Percentiles rank a stretch among this genome's conserved stretches.
These are phyloP conservation scores for Suaeda aralocaspica DNA, from an alignment of 148 eudicot species.

Conservation along the genomic window DNA sequence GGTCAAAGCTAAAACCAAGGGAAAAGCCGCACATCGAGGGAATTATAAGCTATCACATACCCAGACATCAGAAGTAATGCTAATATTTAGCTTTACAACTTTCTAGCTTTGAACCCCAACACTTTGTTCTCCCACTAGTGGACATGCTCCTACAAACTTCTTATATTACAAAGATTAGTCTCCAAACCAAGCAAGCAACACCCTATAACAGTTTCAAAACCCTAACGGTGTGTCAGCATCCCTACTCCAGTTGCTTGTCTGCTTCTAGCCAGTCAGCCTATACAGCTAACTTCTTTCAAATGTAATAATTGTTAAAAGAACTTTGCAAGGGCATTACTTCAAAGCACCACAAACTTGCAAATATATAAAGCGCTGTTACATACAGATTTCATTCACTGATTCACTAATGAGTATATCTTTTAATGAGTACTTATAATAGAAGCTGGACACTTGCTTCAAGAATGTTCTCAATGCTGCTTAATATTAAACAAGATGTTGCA, in stretches of 20 bases:
- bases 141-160: too few relatives aligned
- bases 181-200: neutral
- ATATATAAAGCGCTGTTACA: neutral
- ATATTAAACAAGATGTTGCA: neutral
- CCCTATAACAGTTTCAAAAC: too few relatives aligned
- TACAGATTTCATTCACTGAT: neutral
- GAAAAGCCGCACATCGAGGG: neutral
- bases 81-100: neutral
- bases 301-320: neutral
- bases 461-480: neutral
- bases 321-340: neutral
- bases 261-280: neutral
- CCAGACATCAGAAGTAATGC: neutral
- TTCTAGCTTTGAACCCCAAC: too few relatives aligned
- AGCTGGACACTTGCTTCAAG: neutral
- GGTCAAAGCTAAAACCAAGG: neutral
- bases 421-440: neutral
- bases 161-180: neutral
- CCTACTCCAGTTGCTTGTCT: too few relatives aligned
- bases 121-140: too few relatives aligned
- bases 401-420: too few relatives aligned
- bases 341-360: neutral
- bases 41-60: neutral
- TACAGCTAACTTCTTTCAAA: neutral
- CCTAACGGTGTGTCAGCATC: too few relatives aligned